Conservation (phyloP, 1,284 basidiomycete species). For the Tetrapyrgos nigripes region DNA sequence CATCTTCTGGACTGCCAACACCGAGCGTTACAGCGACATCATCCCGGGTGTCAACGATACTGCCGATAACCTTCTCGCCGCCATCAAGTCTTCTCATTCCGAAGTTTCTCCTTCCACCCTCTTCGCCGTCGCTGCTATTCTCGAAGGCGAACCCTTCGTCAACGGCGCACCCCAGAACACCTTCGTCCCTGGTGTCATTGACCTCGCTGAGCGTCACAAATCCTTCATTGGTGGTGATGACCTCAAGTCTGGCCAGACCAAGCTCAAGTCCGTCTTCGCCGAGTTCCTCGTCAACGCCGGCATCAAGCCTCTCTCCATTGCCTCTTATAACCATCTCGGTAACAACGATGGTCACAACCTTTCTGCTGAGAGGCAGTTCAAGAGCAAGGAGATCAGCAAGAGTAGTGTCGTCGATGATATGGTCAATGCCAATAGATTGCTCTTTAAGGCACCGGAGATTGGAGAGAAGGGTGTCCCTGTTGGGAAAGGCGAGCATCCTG, state of each 20-base stretch:
- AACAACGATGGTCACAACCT: constrained; percentile 98
- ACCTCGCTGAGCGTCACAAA: constrained; percentile 88
- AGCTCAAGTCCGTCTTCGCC: constrained; percentile 94
- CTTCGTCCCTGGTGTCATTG: constrained; percentile 95
- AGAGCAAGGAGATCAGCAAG: constrained; percentile 98
- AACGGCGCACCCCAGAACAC: constrained; percentile 99
- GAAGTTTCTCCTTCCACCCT: constrained; percentile 96
- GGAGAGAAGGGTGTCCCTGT: constrained; percentile 68
- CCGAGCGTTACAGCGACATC: constrained; percentile 96
- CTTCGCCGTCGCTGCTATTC: constrained; percentile 95
- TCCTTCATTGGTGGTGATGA: constrained; percentile 99
- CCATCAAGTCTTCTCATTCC: constrained; percentile 86
- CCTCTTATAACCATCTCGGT: constrained; percentile 98
- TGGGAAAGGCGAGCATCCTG: constrained; percentile 91
- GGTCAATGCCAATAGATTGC: constrained; percentile 89
- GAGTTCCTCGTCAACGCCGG: constrained; percentile 99
- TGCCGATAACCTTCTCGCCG: constrained; percentile 84
- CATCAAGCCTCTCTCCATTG: constrained; percentile 97
- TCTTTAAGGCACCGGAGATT: constrained; percentile 83
- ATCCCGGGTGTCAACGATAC: constrained; percentile 97
- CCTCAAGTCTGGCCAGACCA: constrained; percentile 95
- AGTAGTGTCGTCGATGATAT: constrained; percentile 97
- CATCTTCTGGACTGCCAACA: constrained; percentile 99
- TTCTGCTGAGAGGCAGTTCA: constrained; percentile 93
- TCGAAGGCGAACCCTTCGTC: constrained; percentile 95